Evolutionary conservation across 371 early-diverging fungal species (phyloP), one percentile per base, ranked within the genome.

Genomic region (Mucor ambiguus): DNA sequence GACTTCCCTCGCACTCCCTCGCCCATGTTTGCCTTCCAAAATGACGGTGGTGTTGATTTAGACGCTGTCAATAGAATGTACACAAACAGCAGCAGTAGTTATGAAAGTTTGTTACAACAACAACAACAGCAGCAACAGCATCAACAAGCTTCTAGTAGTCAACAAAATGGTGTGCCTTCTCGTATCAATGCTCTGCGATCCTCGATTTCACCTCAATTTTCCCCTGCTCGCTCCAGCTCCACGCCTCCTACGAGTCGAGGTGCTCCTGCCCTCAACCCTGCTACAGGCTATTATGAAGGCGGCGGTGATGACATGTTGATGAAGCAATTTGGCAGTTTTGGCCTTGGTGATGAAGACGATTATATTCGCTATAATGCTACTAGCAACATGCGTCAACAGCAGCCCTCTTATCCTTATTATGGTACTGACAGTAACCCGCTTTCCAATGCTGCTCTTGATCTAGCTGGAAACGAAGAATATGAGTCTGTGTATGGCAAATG

Each of bases 21-120:
- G 3, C 67, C 67, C 22, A 67, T 67, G 67, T 67, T 61, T 57
- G 58, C 35, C 16, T 63, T 68, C 52, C 68, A 68, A 43, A 63
- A 68, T 14, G 46, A 56, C 20, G 46, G 41, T 30, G 18, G 28
- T 20, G 32, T 41, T 33, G 49, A 61, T 24, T 48, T 54, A 29
- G 62, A 67, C 37, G 38, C 66, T 52, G 58, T 64, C 24, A 57
- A 63, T 63, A 60, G 61, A 41, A 60, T 60, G 56, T 67, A 52
- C 29, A 73, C 48, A 70, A 79, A 48, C 38, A 64, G 38, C 33
- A 77, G 38, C 76, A 77, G 38, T 32, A 73, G 67, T 70, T 64
- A 60, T 52, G 64, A 22, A 58, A 66, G 30, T 62, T 61, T 30
- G 49, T 66, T 75, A 29, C 33, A 75, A 46, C 70, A 73, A 29